Percentiles rank a stretch among this genome's conserved stretches.
These are phyloP conservation scores for Starmerella kuoi DNA, from an alignment of 805 yeast species.

Conservation along the genomic window DNA sequence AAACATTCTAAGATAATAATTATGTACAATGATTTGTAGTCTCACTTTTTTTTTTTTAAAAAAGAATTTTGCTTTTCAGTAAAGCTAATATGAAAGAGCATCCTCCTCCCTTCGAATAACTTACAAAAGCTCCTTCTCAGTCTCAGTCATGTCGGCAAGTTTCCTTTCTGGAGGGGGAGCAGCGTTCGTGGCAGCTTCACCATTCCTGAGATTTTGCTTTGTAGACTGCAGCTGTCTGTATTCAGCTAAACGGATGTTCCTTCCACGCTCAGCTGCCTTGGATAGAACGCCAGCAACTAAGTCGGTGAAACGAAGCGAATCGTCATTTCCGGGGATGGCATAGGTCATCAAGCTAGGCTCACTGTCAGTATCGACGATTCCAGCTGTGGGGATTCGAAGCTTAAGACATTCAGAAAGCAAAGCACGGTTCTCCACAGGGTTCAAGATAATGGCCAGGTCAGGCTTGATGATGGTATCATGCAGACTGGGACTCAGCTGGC, in stretches of 20 bases:
- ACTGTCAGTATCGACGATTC: slow-evolving; percentile 84
- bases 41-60: no score
- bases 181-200: slow-evolving; percentile 10
- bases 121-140: slow-evolving; percentile 4
- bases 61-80: no score
- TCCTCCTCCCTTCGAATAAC: no score
- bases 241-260: slow-evolving; percentile 41
- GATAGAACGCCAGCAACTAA: slow-evolving; percentile 73
- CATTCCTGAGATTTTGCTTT: slow-evolving; percentile 17
- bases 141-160: slow-evolving; percentile 3
- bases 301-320: slow-evolving; percentile 68
- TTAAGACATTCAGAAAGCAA: slow-evolving; percentile 71
- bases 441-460: slow-evolving; percentile 73
- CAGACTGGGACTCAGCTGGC: slow-evolving; percentile 42
- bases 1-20: no score
- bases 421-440: slow-evolving; percentile 76
- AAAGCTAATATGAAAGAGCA: no score
- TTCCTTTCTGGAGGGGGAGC: background rate
- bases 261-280: slow-evolving; percentile 74
- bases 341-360: slow-evolving; percentile 84
- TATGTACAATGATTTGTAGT: no score
- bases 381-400: slow-evolving; percentile 81
- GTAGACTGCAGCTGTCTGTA: slow-evolving; percentile 27
- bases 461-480: slow-evolving; percentile 54
- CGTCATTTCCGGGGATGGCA: slow-evolving; percentile 95